Percentiles rank a stretch among this genome's conserved stretches.
Conservation (phyloP, 768 basidiomycete genomes). For the Kockovaella imperatae region DNA sequence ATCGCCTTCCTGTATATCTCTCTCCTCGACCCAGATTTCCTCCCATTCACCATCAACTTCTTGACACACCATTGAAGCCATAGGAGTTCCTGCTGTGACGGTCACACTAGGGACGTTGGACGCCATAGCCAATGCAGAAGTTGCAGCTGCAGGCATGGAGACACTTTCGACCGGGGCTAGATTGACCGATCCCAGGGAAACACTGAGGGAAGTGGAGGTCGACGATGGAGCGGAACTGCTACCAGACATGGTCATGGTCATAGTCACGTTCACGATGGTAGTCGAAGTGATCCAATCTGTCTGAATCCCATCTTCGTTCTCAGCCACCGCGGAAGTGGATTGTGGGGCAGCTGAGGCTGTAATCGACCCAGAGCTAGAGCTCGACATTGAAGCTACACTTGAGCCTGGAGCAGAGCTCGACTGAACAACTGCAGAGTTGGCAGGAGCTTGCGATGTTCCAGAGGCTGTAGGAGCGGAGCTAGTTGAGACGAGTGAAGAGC, state of each 20-base stretch:
- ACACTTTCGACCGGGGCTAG: background rate
- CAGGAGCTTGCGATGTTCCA: too few relatives aligned
- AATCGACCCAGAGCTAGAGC: too few relatives aligned
- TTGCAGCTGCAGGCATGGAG: background rate
- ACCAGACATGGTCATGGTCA: constrained; percentile 19
- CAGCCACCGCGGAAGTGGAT: too few relatives aligned
- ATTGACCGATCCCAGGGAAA: too few relatives aligned
- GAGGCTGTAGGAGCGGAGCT: too few relatives aligned
- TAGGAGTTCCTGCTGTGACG: too few relatives aligned
- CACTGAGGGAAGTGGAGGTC: background rate
- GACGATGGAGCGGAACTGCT: constrained; percentile 2
- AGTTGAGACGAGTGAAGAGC: constrained; percentile 2
- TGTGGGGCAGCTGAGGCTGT: too few relatives aligned
- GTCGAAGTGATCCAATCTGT: constrained; percentile 29
- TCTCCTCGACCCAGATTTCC: constrained; percentile 24
- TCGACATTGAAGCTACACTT: too few relatives aligned
- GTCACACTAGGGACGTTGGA: background rate
- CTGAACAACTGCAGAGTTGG: too few relatives aligned
- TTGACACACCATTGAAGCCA: background rate
- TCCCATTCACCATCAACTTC: constrained; percentile 15
- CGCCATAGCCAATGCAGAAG: constrained; percentile 1
- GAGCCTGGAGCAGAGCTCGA: too few relatives aligned
- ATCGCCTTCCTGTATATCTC: constrained; percentile 18
- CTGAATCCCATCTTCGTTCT: constrained; percentile 31
- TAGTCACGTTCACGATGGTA: constrained; percentile 34